Conservation (phyloP, 2,329 filamentous ascomycete genomes). For the Monosporascus cannonballus region DNA sequence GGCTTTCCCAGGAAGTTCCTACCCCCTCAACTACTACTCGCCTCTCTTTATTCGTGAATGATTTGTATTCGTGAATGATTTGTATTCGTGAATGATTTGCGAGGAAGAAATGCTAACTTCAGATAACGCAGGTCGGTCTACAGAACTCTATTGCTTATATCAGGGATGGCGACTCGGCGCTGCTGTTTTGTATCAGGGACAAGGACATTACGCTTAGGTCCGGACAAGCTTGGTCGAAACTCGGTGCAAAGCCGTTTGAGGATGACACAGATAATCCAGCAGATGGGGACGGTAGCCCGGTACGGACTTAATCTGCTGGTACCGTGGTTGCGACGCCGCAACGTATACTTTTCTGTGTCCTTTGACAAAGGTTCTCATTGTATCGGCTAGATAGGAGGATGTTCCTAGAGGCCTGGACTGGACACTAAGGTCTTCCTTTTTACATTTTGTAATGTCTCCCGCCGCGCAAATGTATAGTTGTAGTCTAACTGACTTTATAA, state of each 20-base stretch:
- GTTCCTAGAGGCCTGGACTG: too few species aligned
- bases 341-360: too few species aligned
- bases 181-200: conserved; percentile 35
- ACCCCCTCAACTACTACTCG: too few species aligned
- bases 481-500: too few species aligned
- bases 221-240: conserved; percentile 32
- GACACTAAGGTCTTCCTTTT: too few species aligned
- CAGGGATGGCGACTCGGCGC: conserved; percentile 35
- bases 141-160: conserved; percentile 38
- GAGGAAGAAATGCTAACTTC: conserved; percentile 1
- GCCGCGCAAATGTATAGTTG: too few species aligned
- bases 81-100: background rate
- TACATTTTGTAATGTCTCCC: too few species aligned
- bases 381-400: too few species aligned
- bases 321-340: too few species aligned
- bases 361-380: too few species aligned
- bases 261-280: conserved; percentile 18
- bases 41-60: background rate
- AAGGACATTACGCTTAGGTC: conserved; percentile 39
- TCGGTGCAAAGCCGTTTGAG: conserved; percentile 40
- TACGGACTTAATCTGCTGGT: background rate
- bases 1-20: too few species aligned
- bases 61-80: background rate
- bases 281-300: background rate
- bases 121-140: conserved; percentile 21